These are phyloP conservation scores for Starmerella asiatica DNA, from an alignment of 805 yeast genomes.

Conservation along the genomic window DNA sequence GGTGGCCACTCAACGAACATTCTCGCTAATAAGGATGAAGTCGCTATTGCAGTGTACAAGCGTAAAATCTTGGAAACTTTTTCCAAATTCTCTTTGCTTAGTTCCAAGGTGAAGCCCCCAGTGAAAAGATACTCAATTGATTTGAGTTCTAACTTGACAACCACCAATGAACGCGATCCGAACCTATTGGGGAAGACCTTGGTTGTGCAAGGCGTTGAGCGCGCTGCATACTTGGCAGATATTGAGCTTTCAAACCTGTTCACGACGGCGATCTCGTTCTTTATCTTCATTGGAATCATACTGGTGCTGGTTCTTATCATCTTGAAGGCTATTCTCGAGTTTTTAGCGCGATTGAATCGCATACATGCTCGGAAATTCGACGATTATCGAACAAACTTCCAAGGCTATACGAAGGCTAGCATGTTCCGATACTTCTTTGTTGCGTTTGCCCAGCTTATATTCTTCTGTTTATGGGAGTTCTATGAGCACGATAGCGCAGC, in stretches of 20 bases:
- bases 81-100: not conserved
- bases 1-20: conserved; percentile 80
- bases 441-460: conserved; percentile 75
- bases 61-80: conserved; percentile 3
- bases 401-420: conserved; percentile 63
- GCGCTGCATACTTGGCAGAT: conserved; percentile 72
- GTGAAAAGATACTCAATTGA: conserved; percentile 3
- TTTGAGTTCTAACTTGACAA: conserved; percentile 15
- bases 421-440: conserved; percentile 69
- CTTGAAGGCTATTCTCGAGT: conserved; percentile 60
- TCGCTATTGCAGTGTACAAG: conserved; percentile 75
- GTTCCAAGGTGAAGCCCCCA: not conserved
- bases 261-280: conserved; percentile 74
- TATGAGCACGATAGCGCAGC: conserved; percentile 75
- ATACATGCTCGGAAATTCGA: conserved; percentile 52
- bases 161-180: conserved; percentile 42
- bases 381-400: conserved; percentile 54
- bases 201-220: conserved; percentile 77
- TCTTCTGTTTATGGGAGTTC: conserved; percentile 81
- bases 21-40: conserved; percentile 43
- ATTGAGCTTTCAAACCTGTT: conserved; percentile 80
- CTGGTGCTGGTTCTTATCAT: conserved; percentile 40
- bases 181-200: conserved; percentile 53
- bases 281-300: conserved; percentile 60
- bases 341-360: conserved; percentile 43